Evolutionary conservation across 352 stramenopile genomes (phyloP).

Genomic region (Phytophthora europaea): DNA sequence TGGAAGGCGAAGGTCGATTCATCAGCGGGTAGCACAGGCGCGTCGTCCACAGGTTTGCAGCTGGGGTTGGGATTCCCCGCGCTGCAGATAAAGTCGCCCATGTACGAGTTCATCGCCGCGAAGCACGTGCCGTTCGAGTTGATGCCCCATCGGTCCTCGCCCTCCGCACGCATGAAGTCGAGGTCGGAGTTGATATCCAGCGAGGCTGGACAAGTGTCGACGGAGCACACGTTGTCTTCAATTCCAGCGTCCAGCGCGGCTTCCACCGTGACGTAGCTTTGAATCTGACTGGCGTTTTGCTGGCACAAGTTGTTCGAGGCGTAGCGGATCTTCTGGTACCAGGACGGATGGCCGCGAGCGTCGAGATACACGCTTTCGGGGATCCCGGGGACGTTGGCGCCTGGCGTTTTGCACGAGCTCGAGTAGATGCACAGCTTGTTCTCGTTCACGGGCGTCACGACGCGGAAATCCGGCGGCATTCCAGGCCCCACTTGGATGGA

Average conservation of each 20-base stretch:
- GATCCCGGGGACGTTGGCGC: slow-evolving; percentile 59
- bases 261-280: slow-evolving; percentile 40
- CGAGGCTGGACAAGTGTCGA: slow-evolving; percentile 50
- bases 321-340: slow-evolving; percentile 77
- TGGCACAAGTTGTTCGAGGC: slow-evolving; percentile 66
- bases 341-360: slow-evolving; percentile 58
- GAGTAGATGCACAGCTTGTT: slow-evolving; percentile 62
- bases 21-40: slow-evolving; percentile 11
- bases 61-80: slow-evolving; percentile 39
- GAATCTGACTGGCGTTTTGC: slow-evolving; percentile 33
- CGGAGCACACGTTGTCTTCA: slow-evolving; percentile 51
- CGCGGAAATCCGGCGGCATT: slow-evolving; percentile 59
- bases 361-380: slow-evolving; percentile 50
- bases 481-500: slow-evolving; percentile 74
- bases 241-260: slow-evolving; percentile 35
- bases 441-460: slow-evolving; percentile 38
- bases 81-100: slow-evolving; percentile 58
- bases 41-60: slow-evolving; percentile 31
- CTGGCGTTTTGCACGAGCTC: slow-evolving; percentile 49
- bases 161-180: slow-evolving; percentile 30
- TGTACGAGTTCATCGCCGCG: slow-evolving; percentile 55
- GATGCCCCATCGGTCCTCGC: slow-evolving; percentile 48
- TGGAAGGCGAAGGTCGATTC: slow-evolving; percentile 67
- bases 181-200: slow-evolving; percentile 52
- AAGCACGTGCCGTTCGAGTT: slow-evolving; percentile 63